Percentiles rank a stretch among this genome's conserved stretches.
phyloP scores from a whole-genome alignment of 2,329 filamentous ascomycete genomes.

The Aspergillus tanneri region DNA sequence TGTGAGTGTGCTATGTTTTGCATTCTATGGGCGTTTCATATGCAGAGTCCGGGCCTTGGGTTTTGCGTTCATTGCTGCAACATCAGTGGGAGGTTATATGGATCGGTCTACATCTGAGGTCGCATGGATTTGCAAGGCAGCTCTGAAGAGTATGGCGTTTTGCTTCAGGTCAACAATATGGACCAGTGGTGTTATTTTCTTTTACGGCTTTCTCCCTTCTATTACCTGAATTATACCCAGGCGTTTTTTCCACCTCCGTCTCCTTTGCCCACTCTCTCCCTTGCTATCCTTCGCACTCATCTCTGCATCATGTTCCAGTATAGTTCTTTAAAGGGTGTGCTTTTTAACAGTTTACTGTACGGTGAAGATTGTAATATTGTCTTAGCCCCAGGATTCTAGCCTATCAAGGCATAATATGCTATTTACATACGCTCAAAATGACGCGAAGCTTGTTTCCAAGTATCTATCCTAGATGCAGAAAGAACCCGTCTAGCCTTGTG shows the following conservation, averaged over 20 bases:
- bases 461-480: background rate
- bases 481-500: no score
- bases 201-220: slow-evolving; percentile 25
- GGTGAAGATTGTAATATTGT: background rate
- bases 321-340: no score
- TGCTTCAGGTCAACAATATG: slow-evolving; percentile 28
- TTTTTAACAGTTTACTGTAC: background rate
- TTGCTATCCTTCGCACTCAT: slow-evolving; percentile 2
- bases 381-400: background rate
- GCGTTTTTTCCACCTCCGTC: slow-evolving; percentile 23
- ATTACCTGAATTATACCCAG: slow-evolving; percentile 38
- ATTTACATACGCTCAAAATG: background rate
- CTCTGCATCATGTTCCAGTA: slow-evolving; percentile 6
- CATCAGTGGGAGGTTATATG: slow-evolving; percentile 24
- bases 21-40: slow-evolving; percentile 36
- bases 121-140: slow-evolving; percentile 20
- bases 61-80: slow-evolving; percentile 18
- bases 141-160: slow-evolving; percentile 34
- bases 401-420: background rate
- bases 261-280: slow-evolving; percentile 11
- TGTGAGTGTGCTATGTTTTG: slow-evolving; percentile 21
- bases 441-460: background rate
- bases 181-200: slow-evolving; percentile 34
- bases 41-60: slow-evolving; percentile 22
- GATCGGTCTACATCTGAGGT: slow-evolving; percentile 26